Conservation (phyloP, 257 asterid genomes). For the Thymus mandschuricus region DNA sequence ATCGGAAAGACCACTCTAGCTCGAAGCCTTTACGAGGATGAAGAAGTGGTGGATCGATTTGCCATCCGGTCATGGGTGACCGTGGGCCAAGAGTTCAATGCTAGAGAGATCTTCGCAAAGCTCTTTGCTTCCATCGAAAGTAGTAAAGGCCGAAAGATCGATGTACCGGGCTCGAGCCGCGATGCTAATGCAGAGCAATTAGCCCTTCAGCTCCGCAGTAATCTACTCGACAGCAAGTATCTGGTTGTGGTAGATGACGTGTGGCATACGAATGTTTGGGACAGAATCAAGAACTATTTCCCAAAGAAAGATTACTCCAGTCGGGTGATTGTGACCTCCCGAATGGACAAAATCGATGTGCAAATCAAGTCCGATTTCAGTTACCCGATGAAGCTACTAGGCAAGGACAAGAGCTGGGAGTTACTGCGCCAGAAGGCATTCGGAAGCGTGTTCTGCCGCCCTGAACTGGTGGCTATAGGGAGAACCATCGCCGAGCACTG, state of each 20-base stretch:
- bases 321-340: constrained; percentile 29
- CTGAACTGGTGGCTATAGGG: constrained; percentile 12
- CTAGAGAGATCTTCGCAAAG: constrained; percentile 8
- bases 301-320: constrained; percentile 28
- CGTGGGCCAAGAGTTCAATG: background rate
- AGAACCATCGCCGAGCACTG: constrained; percentile 29
- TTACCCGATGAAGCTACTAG: constrained; percentile 11
- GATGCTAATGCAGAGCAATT: background rate
- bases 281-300: background rate
- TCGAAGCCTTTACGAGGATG: constrained; percentile 7
- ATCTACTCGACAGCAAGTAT: constrained; percentile 10
- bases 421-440: constrained; percentile 15
- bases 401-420: constrained; percentile 21
- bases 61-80: constrained; percentile 25
- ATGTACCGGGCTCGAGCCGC: background rate
- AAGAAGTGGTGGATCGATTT: background rate
- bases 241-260: constrained; percentile 37
- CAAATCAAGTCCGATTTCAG: background rate
- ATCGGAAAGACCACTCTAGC: constrained; percentile 40
- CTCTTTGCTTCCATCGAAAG: constrained; percentile 2
- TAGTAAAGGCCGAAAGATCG: background rate
- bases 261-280: constrained; percentile 28
- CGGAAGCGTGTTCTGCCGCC: constrained; percentile 12
- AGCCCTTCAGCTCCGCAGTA: background rate
- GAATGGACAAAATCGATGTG: background rate